Conservation (phyloP, 768 basidiomycete species). For the Rhizopogon rudus region DNA sequence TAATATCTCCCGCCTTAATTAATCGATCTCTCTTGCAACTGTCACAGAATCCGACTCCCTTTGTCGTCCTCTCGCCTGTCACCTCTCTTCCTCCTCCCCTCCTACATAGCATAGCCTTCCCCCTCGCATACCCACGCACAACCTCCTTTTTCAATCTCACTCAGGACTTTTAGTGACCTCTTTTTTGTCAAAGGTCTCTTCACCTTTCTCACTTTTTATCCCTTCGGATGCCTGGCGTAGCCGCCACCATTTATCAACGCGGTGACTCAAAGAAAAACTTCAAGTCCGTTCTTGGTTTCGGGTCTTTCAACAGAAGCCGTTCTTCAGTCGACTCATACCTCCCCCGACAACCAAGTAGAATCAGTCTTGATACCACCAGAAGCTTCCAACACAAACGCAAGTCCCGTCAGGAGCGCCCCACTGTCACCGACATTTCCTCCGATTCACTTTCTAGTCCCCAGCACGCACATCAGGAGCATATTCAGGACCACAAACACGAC, state of each 20-base stretch:
- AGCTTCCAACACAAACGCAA: slow-evolving; percentile 32
- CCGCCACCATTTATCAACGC: slow-evolving; percentile 29
- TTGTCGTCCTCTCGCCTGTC: slow-evolving; percentile 18
- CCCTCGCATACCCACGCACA: slow-evolving; percentile 21
- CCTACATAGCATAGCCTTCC: slow-evolving; percentile 22
- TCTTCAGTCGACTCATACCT: slow-evolving; percentile 22
- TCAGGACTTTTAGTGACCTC: not conserved
- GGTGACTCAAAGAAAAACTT: slow-evolving; percentile 40
- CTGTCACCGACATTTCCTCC: slow-evolving; percentile 32
- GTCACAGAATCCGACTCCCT: slow-evolving; percentile 11
- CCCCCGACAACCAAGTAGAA: slow-evolving; percentile 29
- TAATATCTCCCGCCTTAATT: slow-evolving; percentile 26
- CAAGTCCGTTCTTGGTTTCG: slow-evolving; percentile 43
- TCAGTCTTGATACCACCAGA: slow-evolving; percentile 41
- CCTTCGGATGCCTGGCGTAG: slow-evolving; percentile 40
- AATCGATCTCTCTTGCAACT: slow-evolving; percentile 17
- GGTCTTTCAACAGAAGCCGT: slow-evolving; percentile 31
- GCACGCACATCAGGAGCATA: slow-evolving; percentile 24
- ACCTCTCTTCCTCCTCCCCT: slow-evolving; percentile 9
- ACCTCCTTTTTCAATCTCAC: slow-evolving; percentile 5
- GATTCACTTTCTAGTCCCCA: slow-evolving; percentile 24
- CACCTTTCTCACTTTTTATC: slow-evolving; percentile 5
- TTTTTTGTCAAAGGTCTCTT: not conserved
- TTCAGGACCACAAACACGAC: slow-evolving; percentile 7
- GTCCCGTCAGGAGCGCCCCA: slow-evolving; percentile 30